Evolutionary conservation across 805 yeast genomes (phyloP).

Genomic region (Cyberlindnera euphorbiiphila): DNA sequence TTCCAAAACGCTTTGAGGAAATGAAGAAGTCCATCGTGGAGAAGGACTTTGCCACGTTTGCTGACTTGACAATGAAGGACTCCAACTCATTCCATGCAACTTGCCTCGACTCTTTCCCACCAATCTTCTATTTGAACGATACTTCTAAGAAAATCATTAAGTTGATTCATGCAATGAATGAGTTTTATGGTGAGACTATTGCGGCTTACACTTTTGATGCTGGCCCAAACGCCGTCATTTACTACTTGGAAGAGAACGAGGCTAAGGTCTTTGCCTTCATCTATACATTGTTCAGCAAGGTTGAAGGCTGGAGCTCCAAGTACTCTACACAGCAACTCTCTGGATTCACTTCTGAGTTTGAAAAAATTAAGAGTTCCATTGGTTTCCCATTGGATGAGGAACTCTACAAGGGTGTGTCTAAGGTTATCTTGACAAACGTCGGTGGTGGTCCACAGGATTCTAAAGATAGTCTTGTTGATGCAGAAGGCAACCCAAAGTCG

Average conservation of each 20-base stretch:
- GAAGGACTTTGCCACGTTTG: conserved; percentile 79
- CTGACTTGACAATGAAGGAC: conserved; percentile 90
- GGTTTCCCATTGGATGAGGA: conserved; percentile 44
- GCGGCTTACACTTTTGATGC: conserved; percentile 99
- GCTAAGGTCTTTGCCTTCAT: conserved; percentile 67
- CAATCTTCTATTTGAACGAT: conserved; percentile 91
- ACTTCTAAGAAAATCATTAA: conserved; percentile 81
- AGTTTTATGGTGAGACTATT: conserved; percentile 46
- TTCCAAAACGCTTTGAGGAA: conserved; percentile 76
- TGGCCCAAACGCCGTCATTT: conserved; percentile 97
- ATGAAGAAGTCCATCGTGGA: conserved; percentile 74
- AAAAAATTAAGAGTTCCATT: conserved; percentile 30
- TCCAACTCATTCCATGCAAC: conserved; percentile 97
- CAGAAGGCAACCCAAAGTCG: conserved; percentile 53
- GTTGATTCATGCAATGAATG: conserved; percentile 74
- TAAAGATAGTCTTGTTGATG: conserved; percentile 51
- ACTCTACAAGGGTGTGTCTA: conserved; percentile 68
- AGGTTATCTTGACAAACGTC: conserved; percentile 77
- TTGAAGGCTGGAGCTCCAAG: conserved; percentile 66
- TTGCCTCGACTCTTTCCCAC: conserved; percentile 94
- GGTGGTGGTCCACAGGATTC: conserved; percentile 83
- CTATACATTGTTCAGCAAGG: conserved; percentile 51
- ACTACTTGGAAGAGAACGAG: conserved; percentile 78
- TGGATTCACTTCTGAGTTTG: conserved; percentile 25
- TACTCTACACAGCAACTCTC: conserved; percentile 29